These are phyloP conservation scores for Mortierella sp. DNA, from an alignment of 371 early-diverging fungal genomes.

Conservation along the genomic window DNA sequence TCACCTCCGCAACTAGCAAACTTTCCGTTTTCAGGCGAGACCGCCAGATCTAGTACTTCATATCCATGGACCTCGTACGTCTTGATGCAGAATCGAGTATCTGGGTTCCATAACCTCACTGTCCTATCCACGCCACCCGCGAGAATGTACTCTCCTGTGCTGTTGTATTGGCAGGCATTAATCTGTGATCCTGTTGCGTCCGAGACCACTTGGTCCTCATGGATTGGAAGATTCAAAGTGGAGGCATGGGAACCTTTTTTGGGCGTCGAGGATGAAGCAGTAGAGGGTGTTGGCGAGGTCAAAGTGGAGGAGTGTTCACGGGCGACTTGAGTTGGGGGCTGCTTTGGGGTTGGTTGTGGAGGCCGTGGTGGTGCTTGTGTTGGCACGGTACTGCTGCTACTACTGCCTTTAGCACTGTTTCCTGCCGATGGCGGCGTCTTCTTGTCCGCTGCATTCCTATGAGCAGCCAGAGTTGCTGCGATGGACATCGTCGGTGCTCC, in stretches of 20 bases:
- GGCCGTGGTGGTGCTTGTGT: not conserved
- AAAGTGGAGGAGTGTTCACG: no score
- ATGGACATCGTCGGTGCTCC: slow-evolving; percentile 36
- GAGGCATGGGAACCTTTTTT: not conserved
- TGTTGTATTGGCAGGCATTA: slow-evolving; percentile 73
- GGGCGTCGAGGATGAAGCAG: slow-evolving; percentile 2
- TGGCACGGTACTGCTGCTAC: not conserved
- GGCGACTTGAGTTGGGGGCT: no score
- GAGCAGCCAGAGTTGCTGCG: slow-evolving; percentile 51
- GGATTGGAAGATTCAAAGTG: slow-evolving; percentile 20
- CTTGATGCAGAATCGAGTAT: slow-evolving; percentile 74
- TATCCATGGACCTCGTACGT: slow-evolving; percentile 89
- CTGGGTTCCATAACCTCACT: slow-evolving; percentile 85
- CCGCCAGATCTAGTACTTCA: slow-evolving; percentile 82
- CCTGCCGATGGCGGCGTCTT: not conserved
- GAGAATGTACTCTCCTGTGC: slow-evolving; percentile 76
- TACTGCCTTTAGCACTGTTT: not conserved
- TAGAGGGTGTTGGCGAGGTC: not conserved
- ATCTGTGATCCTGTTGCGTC: slow-evolving; percentile 54
- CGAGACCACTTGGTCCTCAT: slow-evolving; percentile 34
- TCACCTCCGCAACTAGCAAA: slow-evolving; percentile 90
- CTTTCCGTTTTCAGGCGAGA: slow-evolving; percentile 82
- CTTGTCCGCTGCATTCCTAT: slow-evolving; percentile 22
- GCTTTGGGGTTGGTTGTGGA: not conserved
- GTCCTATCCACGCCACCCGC: slow-evolving; percentile 85